These are phyloP conservation scores for Mycena sanguinolenta DNA, from an alignment of 768 basidiomycete genomes.

Conservation along the genomic window DNA sequence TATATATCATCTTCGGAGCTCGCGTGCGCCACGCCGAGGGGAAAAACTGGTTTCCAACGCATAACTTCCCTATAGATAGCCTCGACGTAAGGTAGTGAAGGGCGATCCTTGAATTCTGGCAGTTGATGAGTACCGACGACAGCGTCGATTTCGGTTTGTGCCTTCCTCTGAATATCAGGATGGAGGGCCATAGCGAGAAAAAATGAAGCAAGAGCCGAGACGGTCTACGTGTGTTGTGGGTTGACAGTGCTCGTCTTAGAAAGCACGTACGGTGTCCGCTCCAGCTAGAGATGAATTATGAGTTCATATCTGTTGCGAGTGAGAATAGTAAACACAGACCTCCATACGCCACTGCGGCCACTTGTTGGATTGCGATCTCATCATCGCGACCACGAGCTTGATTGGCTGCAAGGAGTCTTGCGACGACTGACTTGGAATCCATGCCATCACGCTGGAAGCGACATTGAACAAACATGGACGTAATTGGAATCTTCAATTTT, in stretches of 20 bases:
- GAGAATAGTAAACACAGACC: conserved; percentile 38
- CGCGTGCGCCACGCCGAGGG: conserved; percentile 33
- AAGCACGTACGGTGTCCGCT: conserved; percentile 36
- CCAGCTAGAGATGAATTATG: conserved; percentile 34
- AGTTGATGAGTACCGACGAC: not conserved
- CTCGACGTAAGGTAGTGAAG: not conserved
- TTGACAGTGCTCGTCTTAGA: not conserved
- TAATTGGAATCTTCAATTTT: not conserved
- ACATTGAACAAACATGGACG: not conserved
- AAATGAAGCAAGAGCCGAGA: not conserved
- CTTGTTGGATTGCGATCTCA: conserved; percentile 42
- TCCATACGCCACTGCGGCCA: conserved; percentile 47
- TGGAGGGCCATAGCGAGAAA: conserved; percentile 9
- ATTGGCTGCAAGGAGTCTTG: conserved; percentile 21
- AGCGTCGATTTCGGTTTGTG: conserved; percentile 1
- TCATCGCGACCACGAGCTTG: conserved; percentile 17
- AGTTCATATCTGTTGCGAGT: not conserved
- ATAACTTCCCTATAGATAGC: conserved; percentile 3
- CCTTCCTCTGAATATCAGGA: not conserved
- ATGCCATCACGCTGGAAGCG: conserved; percentile 4
- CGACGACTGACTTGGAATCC: conserved; percentile 25
- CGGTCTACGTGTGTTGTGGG: not conserved
- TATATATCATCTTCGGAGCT: conserved; percentile 46
- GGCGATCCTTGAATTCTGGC: conserved; percentile 1
- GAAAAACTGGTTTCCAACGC: not conserved